Evolutionary conservation across 1,284 basidiomycete species (phyloP), one percentile per base, ranked within the genome.

Genomic region (Vanrija sp.): DNA sequence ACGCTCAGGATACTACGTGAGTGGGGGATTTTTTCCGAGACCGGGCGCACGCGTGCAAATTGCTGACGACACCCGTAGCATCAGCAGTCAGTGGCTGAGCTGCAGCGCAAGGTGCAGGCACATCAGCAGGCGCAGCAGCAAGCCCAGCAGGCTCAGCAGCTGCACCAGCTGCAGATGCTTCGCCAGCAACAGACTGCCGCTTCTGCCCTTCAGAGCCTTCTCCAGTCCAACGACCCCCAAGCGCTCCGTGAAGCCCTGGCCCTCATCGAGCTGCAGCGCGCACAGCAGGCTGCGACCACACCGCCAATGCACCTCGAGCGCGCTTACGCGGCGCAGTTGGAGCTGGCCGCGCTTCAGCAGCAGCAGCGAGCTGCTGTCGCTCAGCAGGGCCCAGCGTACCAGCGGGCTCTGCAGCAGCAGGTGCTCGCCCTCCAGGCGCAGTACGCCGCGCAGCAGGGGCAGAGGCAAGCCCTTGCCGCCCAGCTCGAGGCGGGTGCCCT

Each of bases 401-500:
- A 60, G 39, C 61, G 51, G 21, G 49, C 50, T 10, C 49, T 61
- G 4, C 61, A 61, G 46, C 52, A 53, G 38, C 60, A 62, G 50
- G 47, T 52, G 18, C 43, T 56, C n/a, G 46, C 54, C 15, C 46
- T 54, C 12, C 62, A 60, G 34, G 49, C 50, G 14, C 61, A 57
- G 51, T 42, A 42, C 40, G n/a, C 40, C n/a, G 25, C 29, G 12
- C 58, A 61, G 46, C 55, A 60, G 39, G 46, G 40, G 44, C 65
- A 63, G 40, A 60, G 64, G 19, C 52, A 51, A 6, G 64, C 56
- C 26, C 60, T 66, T 19, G 60, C 65, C 1, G 62, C 67, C 6
- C 66, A 66, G 45, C 60, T 67, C 16, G 65, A 67, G 50, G 64
- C 65, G 1, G 59, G 59, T 4, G 55, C 59, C 0, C 38, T 61